Evolutionary conservation across 1,284 basidiomycete genomes (phyloP), one percentile per base, ranked within the genome.

Genomic region (Moniliella sp.): DNA sequence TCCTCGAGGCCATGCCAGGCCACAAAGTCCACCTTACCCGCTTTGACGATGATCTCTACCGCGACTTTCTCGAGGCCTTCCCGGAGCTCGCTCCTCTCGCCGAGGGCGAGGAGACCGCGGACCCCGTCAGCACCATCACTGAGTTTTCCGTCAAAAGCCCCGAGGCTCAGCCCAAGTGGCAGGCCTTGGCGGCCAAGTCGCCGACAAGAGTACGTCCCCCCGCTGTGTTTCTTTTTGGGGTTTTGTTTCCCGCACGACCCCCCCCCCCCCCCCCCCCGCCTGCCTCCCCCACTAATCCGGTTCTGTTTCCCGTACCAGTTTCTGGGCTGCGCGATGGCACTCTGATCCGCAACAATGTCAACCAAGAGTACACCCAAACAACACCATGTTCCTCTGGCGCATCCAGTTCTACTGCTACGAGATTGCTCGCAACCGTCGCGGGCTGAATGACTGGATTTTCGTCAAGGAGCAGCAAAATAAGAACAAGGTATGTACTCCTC

Each of bases 291-390:
- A n/a, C n/a, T n/a, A n/a, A n/a, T n/a, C n/a, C n/a, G n/a, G n/a
- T n/a, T n/a, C n/a, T n/a, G n/a, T n/a, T n/a, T n/a, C n/a, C n/a
- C n/a, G n/a, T n/a, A n/a, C n/a, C n/a, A n/a, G 48, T 91, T 35
- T 76, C 81, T 56, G 86, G 94, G 52, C 83, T 78, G 66, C 97
- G 94, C 69, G 93, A 94, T 65, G 91, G 91, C 18, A 93, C 82
- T 2, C 67, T 99, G 46, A 77, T 99, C 48, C 74, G 91, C 31
- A 76, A 72, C 33, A 73, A 91, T 57, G 70, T 75, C 21, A 67
- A 66, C 30, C 69, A 73, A 40, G 81, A 88, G 56, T 99, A 97
- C 63, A 75, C 73, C 5, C 78, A 97, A 66, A 67, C 32, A 97
- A 94, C 66, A 81, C 82, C 9, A 88, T 93, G 40, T 88, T 99